Conservation (phyloP, 73 alveolate genomes). For the Paramecium sonneborni region DNA sequence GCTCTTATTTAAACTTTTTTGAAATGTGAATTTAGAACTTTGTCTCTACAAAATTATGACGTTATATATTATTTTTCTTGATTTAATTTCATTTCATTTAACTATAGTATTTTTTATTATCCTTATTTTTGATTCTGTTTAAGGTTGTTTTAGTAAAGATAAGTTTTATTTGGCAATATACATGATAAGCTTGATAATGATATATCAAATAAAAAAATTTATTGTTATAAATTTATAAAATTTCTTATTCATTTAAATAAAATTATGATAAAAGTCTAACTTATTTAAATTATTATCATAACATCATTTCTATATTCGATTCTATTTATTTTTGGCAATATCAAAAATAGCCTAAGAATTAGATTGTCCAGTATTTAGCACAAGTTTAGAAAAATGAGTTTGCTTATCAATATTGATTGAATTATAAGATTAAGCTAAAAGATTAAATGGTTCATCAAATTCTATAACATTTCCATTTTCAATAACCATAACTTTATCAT, state of each 20-base stretch:
- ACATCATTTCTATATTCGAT: neutral
- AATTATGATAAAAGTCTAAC: too few relatives aligned
- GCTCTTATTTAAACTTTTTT: neutral
- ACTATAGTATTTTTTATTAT: neutral
- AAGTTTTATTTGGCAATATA: neutral
- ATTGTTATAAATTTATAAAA: too few relatives aligned
- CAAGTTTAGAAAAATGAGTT: neutral
- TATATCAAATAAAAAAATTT: neutral
- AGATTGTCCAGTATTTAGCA: neutral
- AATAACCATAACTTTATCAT: conserved; percentile 82
- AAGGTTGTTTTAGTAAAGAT: neutral
- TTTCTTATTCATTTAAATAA: too few relatives aligned
- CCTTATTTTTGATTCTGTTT: neutral
- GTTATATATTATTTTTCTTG: neutral
- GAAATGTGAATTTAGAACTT: neutral
- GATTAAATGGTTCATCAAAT: conserved; percentile 78
- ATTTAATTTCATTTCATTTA: neutral
- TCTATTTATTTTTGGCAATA: neutral
- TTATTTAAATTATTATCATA: too few relatives aligned
- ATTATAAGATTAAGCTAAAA: neutral
- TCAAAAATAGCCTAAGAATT: neutral
- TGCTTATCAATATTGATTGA: neutral
- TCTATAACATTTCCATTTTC: conserved; percentile 78
- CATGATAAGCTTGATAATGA: neutral
- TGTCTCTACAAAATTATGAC: neutral